Evolutionary conservation across 2,329 filamentous ascomycete genomes (phyloP).

Genomic region (Aspergillus sp.): DNA sequence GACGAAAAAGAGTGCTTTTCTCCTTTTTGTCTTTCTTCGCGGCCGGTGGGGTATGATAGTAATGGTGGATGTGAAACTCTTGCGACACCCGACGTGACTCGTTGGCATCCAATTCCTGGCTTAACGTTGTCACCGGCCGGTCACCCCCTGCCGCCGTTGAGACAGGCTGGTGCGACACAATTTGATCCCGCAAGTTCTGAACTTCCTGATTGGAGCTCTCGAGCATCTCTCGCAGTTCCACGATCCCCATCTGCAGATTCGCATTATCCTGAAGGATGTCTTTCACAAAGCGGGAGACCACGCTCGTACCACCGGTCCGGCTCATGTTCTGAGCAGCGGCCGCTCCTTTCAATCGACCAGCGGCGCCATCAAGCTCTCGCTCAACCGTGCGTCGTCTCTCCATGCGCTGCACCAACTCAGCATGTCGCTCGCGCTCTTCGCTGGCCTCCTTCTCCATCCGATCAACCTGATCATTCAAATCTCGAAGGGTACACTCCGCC

Average conservation of each 20-base stretch:
- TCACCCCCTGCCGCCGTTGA: slow-evolving; percentile 30
- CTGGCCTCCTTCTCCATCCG: slow-evolving; percentile 80
- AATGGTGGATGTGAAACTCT: slow-evolving; percentile 89
- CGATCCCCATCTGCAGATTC: slow-evolving; percentile 85
- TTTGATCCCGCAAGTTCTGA: slow-evolving; percentile 77
- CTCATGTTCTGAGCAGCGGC: slow-evolving; percentile 68
- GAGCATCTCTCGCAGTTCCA: slow-evolving; percentile 87
- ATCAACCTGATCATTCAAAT: slow-evolving; percentile 85
- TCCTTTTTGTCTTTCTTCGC: slow-evolving; percentile 60
- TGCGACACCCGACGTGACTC: slow-evolving; percentile 57
- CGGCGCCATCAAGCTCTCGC: slow-evolving; percentile 75
- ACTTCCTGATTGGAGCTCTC: slow-evolving; percentile 93
- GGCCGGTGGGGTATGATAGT: slow-evolving; percentile 74
- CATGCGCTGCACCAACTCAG: slow-evolving; percentile 77
- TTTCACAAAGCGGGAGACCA: slow-evolving; percentile 94
- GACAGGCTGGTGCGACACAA: slow-evolving; percentile 74
- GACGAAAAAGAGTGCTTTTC: slow-evolving; percentile 53
- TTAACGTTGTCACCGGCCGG: slow-evolving; percentile 56
- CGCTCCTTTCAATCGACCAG: slow-evolving; percentile 76
- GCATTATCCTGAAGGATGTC: slow-evolving; percentile 95
- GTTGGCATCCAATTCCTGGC: slow-evolving; percentile 67
- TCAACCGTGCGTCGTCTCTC: slow-evolving; percentile 81
- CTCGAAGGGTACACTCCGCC: slow-evolving; percentile 74
- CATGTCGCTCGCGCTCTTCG: slow-evolving; percentile 77
- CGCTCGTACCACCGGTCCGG: slow-evolving; percentile 60